phyloP scores from a whole-genome alignment of 2,329 filamentous ascomycete genomes.

The Fusarium verrucosum region DNA sequence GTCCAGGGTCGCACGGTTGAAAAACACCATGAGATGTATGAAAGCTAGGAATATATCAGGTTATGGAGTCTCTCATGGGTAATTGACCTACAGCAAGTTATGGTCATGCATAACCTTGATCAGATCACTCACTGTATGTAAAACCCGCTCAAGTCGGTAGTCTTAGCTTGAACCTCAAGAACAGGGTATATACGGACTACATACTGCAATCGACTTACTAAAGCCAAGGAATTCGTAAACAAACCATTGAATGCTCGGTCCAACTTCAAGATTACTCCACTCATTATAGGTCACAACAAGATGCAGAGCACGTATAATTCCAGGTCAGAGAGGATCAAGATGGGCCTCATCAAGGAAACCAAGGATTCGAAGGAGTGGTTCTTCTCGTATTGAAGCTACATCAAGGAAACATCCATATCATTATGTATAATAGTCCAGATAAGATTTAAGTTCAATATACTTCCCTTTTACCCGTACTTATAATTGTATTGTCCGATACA shows the following conservation, averaged over 20 bases:
- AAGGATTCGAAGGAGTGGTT: slow-evolving; percentile 8
- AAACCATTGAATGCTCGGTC: neutral
- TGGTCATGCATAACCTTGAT: neutral
- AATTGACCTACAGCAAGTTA: neutral
- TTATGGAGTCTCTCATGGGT: neutral
- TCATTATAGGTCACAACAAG: neutral
- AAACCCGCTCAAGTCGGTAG: neutral
- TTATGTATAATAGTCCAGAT: slow-evolving; percentile 2
- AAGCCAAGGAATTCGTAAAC: neutral
- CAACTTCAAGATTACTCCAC: neutral
- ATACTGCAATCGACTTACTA: neutral
- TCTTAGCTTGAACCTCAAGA: neutral
- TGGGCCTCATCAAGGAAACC: neutral
- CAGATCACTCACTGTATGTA: neutral
- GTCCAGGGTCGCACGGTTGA: slow-evolving; percentile 18
- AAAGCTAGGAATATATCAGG: neutral
- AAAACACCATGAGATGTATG: neutral
- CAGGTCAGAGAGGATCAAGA: slow-evolving; percentile 4
- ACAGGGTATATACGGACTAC: neutral
- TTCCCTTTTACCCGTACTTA: neutral
- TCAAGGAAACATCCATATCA: neutral
- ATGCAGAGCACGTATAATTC: slow-evolving; percentile 1
- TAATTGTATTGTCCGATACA: slow-evolving; percentile 12
- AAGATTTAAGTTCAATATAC: neutral
- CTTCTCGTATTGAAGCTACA: slow-evolving; percentile 23